Conservation (phyloP, 371 early-diverging fungal species). For the Vavraia culicis region DNA sequence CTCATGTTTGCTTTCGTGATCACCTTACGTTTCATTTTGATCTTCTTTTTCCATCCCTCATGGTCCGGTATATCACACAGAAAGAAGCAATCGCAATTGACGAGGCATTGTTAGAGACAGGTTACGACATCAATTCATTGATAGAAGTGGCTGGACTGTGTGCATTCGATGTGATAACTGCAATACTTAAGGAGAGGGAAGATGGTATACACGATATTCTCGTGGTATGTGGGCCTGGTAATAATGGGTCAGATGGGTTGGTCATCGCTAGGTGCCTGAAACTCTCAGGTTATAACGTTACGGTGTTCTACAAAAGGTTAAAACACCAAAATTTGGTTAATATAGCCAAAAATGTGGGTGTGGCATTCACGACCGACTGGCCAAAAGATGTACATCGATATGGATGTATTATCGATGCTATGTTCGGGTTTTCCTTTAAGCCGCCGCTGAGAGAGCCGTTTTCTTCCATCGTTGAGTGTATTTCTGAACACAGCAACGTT, state of each 20-base stretch:
- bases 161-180: conserved; percentile 2
- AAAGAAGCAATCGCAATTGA: conserved; percentile 1
- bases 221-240: conserved; percentile 38
- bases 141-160: conserved; percentile 5
- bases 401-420: conserved; percentile 1
- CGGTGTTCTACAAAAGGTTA: conserved; percentile 55
- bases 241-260: conserved; percentile 80
- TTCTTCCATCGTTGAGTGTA: background rate
- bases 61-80: conserved; percentile 6
- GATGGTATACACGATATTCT: background rate
- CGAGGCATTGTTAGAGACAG: background rate
- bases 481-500: background rate
- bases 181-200: background rate
- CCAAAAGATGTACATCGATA: too few relatives aligned
- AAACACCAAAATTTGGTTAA: conserved; percentile 53
- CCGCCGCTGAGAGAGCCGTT: conserved; percentile 1
- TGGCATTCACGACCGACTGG: background rate
- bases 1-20: too few relatives aligned
- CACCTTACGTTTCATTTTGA: too few relatives aligned
- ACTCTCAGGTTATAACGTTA: conserved; percentile 60
- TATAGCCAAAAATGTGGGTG: background rate
- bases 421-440: conserved; percentile 9
- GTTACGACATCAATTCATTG: background rate
- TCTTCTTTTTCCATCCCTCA: too few relatives aligned
- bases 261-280: conserved; percentile 65